These are phyloP conservation scores for Bremia lactucae DNA, from an alignment of 352 stramenopile genomes.

Conservation along the genomic window DNA sequence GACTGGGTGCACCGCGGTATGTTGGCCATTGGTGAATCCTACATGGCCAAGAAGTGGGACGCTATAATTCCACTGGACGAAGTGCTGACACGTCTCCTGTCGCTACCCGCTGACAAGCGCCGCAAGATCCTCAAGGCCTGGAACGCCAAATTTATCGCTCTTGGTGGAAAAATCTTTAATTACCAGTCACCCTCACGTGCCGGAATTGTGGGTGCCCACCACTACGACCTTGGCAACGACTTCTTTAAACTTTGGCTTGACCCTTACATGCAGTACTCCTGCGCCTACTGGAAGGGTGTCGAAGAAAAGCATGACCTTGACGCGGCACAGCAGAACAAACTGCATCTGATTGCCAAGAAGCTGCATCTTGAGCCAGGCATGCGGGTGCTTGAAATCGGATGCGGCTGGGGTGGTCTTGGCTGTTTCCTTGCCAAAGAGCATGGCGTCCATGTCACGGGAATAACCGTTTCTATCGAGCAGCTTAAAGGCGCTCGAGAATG, in stretches of 20 bases:
- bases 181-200: conserved; percentile 79
- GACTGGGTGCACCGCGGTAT: conserved; percentile 81
- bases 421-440: conserved; percentile 85
- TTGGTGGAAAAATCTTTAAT: conserved; percentile 77
- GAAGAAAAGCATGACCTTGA: conserved; percentile 63
- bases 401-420: conserved; percentile 80
- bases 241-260: conserved; percentile 86
- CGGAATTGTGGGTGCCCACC: conserved; percentile 72
- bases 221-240: conserved; percentile 84
- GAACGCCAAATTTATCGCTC: conserved; percentile 72
- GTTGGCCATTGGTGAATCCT: conserved; percentile 80
- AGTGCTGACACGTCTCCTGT: conserved; percentile 62
- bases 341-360: conserved; percentile 81
- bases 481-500: conserved; percentile 78
- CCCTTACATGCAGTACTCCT: conserved; percentile 84
- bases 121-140: conserved; percentile 82
- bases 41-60: conserved; percentile 85
- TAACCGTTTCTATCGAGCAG: conserved; percentile 87
- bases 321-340: conserved; percentile 77
- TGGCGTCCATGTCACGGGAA: conserved; percentile 78
- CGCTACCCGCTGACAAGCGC: conserved; percentile 56
- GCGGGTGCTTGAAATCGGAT: conserved; percentile 84
- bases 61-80: conserved; percentile 68
- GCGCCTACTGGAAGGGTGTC: conserved; percentile 76
- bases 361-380: conserved; percentile 79